Evolutionary conservation across 768 basidiomycete genomes (phyloP), one percentile per base, ranked within the genome.

Genomic region (Calocybe gangraenosa): DNA sequence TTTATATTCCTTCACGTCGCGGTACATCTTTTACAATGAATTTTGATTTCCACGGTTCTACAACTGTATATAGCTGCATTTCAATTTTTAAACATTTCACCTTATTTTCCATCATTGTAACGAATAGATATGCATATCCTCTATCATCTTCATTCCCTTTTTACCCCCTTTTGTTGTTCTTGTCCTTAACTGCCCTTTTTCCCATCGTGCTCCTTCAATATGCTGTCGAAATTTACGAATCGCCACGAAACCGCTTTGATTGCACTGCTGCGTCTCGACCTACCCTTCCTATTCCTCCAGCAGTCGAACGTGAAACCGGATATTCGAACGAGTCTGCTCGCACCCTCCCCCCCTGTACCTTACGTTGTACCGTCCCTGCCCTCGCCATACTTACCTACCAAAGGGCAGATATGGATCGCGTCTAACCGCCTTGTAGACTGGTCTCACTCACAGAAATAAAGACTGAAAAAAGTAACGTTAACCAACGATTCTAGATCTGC

Each of bases 51-150:
- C 30, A 31, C 30, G 30, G 8, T 8, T 31, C 14, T 14, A 31
- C 30, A 8, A 31, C 14, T 35, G 14, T n/a, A 18, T 14, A 35
- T 35, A 14, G 34, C 34, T 35, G 13, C 34, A 14, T 14, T 35
- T 35, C 30, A 31, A 31, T 14, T 35, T 35, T 18, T n/a, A 14
- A 35, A 5, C 39, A 31, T 33, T 33, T 46, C 40, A 36, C 46
- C 58, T 60, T 60, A 65, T 62, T 62, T 50, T 49, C 34, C 6
- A 65, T 63, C 62, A 52, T 48, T 81, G 82, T 83, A 84, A 82
- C 75, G 77, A 81, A 76, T 82, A 84, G 80, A 84, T 73, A 82
- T 79, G 75, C 77, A 65, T 65, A 62, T n/a, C n/a, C n/a, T n/a
- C n/a, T 28, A 65, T 59, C 58, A 62, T 66, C 60, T 63, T 54